Conservation (phyloP, 2,329 filamentous ascomycete genomes). For the Hymenoscyphus infarciens region DNA sequence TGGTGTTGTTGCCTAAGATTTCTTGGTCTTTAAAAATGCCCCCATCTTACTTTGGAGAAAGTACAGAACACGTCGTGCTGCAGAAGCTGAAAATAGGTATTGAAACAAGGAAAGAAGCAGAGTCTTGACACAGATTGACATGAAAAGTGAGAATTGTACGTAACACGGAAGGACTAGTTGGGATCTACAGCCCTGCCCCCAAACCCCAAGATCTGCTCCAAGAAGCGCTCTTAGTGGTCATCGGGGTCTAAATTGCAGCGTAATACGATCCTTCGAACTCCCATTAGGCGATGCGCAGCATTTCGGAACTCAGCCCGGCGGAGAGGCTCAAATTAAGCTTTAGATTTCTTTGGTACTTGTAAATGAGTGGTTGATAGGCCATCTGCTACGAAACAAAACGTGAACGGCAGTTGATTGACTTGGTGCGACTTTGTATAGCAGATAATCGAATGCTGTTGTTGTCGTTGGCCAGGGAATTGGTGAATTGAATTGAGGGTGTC, state of each 20-base stretch:
- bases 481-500: too few species aligned
- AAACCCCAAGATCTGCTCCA: background rate
- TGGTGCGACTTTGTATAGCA: background rate
- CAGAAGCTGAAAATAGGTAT: background rate
- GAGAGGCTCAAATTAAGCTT: background rate
- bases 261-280: background rate
- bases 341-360: background rate
- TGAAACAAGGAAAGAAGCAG: slow-evolving; percentile 2
- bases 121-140: background rate
- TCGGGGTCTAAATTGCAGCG: background rate
- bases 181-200: background rate
- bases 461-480: too few species aligned
- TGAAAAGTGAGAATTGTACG: background rate
- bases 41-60: background rate
- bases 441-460: too few species aligned
- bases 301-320: background rate
- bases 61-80: background rate
- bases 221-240: background rate
- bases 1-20: background rate
- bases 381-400: background rate
- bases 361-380: background rate
- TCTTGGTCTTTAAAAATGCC: background rate
- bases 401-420: background rate
- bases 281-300: background rate
- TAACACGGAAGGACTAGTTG: background rate